Conservation (phyloP, 225 moss, liverwort and hornwort species). For the Pleurozium schreberi region DNA sequence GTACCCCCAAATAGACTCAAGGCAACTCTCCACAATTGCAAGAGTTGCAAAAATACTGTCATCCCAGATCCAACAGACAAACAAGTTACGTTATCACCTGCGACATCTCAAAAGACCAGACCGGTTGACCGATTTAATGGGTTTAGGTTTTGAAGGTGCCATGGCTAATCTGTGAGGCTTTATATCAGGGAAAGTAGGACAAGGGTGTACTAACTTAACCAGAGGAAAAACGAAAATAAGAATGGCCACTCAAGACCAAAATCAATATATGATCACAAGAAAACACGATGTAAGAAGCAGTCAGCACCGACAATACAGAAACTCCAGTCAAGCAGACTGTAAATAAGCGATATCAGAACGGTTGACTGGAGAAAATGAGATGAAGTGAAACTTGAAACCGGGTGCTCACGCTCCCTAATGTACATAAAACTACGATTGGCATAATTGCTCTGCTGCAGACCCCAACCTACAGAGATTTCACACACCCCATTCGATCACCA, state of each 20-base stretch:
- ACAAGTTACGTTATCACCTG: neutral
- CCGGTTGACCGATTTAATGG: neutral
- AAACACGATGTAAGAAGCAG: neutral
- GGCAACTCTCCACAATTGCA: neutral
- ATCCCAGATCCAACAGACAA: neutral
- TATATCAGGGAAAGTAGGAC: too few relatives aligned
- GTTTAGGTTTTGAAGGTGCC: neutral
- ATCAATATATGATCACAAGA: neutral
- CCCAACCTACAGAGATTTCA: constrained; percentile 49
- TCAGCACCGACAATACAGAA: neutral
- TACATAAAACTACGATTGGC: constrained; percentile 74
- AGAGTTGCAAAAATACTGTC: neutral
- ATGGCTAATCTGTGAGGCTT: neutral
- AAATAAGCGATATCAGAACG: constrained; percentile 1
- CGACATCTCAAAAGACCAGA: neutral
- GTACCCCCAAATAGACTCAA: neutral
- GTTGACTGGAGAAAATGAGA: constrained; percentile 40
- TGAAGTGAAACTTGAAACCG: constrained; percentile 65
- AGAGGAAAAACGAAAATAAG: neutral
- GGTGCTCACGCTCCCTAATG: constrained; percentile 89
- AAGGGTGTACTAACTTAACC: neutral
- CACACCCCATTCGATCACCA: constrained; percentile 46
- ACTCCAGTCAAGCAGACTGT: constrained; percentile 21
- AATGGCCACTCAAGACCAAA: neutral
- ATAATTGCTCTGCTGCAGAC: constrained; percentile 53